Evolutionary conservation across 805 yeast genomes (phyloP).

Genomic region (Kazachstania viticola): DNA sequence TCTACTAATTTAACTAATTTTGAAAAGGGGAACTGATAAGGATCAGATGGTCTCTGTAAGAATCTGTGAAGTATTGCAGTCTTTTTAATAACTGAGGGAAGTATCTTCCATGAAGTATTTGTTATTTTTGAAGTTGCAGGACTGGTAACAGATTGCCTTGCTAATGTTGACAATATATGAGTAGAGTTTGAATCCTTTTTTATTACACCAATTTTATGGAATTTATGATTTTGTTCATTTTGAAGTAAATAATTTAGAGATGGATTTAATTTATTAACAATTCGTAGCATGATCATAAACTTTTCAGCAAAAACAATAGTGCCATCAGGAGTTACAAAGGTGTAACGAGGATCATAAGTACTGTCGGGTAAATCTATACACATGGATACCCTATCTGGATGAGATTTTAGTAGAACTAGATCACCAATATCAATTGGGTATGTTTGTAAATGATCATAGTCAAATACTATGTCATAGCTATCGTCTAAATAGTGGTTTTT

Average conservation of each 20-base stretch:
- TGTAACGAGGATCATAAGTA: constrained; percentile 41
- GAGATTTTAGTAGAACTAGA: constrained; percentile 40
- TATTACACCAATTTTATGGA: constrained; percentile 25
- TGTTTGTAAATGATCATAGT: too few relatives aligned
- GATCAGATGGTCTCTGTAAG: constrained; percentile 32
- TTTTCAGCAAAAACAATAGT: constrained; percentile 39
- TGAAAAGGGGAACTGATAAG: constrained; percentile 31
- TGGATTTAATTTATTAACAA: constrained; percentile 33
- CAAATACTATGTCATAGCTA: too few relatives aligned
- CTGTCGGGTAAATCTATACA: constrained; percentile 42
- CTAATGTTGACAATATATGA: constrained; percentile 24
- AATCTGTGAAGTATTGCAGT: constrained; percentile 36
- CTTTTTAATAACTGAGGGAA: constrained; percentile 31
- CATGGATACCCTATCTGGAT: constrained; percentile 38
- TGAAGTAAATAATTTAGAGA: constrained; percentile 7
- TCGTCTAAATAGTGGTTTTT: too few relatives aligned
- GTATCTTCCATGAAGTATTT: constrained; percentile 29
- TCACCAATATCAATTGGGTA: constrained; percentile 43
- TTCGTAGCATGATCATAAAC: constrained; percentile 35
- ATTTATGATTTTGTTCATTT: constrained; percentile 12
- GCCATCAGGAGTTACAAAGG: constrained; percentile 48
- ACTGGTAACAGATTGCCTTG: constrained; percentile 24
- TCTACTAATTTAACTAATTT: constrained; percentile 29
- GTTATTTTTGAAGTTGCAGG: constrained; percentile 29
- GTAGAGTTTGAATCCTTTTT: constrained; percentile 17